phyloP scores from a whole-genome alignment of 805 yeast genomes.

The Candida cerambycidarum region DNA sequence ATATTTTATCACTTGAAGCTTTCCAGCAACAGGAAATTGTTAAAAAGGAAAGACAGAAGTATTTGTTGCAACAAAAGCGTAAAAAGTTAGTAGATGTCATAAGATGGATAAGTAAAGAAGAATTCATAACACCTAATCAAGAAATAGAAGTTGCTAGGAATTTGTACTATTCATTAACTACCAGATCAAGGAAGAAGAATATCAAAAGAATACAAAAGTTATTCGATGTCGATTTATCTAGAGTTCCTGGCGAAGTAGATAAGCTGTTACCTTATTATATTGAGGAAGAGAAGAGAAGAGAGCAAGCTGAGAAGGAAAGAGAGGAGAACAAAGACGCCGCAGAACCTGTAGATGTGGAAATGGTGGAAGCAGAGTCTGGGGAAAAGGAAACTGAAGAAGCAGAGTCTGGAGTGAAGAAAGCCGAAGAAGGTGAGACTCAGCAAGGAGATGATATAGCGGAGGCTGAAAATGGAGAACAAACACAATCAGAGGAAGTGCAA shows the following conservation, averaged over 20 bases:
- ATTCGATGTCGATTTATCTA: constrained; percentile 28
- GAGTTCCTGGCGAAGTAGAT: constrained; percentile 35
- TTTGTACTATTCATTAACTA: constrained; percentile 29
- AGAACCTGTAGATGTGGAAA: constrained; percentile 5
- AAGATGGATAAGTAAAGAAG: constrained; percentile 49
- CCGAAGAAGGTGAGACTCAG: no score
- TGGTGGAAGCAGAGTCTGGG: no score
- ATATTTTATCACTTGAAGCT: constrained; percentile 67
- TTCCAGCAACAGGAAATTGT: constrained; percentile 84
- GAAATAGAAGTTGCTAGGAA: constrained; percentile 54
- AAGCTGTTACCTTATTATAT: constrained; percentile 26
- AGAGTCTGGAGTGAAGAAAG: no score
- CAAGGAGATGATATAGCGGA: no score
- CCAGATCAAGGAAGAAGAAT: constrained; percentile 43
- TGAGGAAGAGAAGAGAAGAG: constrained; percentile 16
- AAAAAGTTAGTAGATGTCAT: constrained; percentile 59
- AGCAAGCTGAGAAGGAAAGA: background rate
- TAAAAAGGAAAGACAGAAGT: constrained; percentile 75
- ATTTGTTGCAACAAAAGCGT: constrained; percentile 65
- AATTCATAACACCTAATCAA: constrained; percentile 59
- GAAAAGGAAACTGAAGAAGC: no score
- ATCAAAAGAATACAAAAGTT: constrained; percentile 43
- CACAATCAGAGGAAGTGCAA: no score
- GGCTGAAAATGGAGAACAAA: background rate
- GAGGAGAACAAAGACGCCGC: constrained; percentile 4